Percentiles rank a stretch among this genome's conserved stretches.
Conservation (phyloP, 164 flowering plant species). For the Aristolochia contorta region DNA sequence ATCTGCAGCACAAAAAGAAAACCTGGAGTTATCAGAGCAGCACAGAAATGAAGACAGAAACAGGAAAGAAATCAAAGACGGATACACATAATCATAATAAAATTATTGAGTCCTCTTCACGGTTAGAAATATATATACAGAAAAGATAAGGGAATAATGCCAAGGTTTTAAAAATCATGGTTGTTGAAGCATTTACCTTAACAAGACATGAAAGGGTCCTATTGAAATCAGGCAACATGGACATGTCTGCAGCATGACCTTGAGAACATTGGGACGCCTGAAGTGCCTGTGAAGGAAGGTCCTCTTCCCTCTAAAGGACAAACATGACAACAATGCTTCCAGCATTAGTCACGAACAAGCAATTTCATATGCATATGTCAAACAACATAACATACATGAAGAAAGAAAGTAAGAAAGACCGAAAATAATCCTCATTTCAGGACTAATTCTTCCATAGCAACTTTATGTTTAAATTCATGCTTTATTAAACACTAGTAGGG, state of each 20-base stretch:
- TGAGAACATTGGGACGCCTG: slow-evolving; percentile 15
- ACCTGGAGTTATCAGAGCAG: not conserved
- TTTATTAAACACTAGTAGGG: no score
- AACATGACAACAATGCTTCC: not conserved
- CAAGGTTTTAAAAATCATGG: no score
- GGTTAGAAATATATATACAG: not conserved
- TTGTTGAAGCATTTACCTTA: slow-evolving; percentile 39
- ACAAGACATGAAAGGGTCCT: slow-evolving; percentile 54
- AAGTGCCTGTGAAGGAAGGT: slow-evolving; percentile 18
- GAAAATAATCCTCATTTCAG: not conserved
- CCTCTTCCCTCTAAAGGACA: slow-evolving; percentile 37
- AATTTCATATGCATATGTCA: not conserved
- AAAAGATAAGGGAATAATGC: not conserved
- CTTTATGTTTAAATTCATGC: not conserved
- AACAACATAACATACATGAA: not conserved
- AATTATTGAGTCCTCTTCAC: not conserved
- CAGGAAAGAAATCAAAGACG: not conserved
- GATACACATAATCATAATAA: not conserved
- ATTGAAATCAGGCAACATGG: slow-evolving; percentile 15
- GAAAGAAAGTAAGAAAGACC: not conserved
- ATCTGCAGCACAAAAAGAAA: slow-evolving; percentile 34
- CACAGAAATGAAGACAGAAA: not conserved
- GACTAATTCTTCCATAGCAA: not conserved
- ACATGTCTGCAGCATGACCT: slow-evolving; percentile 3
- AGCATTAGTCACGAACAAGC: not conserved